Conservation (phyloP, 177 flowering plant genomes). For the Vitis hybrid region DNA sequence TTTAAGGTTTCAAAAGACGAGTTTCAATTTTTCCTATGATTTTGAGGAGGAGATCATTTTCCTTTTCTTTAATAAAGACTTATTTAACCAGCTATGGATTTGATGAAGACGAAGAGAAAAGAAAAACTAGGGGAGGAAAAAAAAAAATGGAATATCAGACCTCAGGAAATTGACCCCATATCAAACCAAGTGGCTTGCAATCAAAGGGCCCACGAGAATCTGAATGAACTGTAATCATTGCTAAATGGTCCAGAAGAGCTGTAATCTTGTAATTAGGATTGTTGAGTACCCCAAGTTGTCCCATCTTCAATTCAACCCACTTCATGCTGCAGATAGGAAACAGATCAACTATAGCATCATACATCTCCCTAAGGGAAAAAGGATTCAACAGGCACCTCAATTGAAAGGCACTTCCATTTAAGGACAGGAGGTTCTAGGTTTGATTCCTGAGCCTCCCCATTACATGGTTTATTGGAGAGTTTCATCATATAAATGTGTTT, state of each 20-base stretch:
- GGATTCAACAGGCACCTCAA: background rate
- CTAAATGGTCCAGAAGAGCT: slow-evolving; percentile 89
- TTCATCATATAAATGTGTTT: too few species aligned
- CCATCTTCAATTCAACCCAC: slow-evolving; percentile 98
- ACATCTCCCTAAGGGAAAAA: background rate
- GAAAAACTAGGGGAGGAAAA: background rate
- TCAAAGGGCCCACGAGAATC: slow-evolving; percentile 81
- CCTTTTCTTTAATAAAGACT: too few species aligned
- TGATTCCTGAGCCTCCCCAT: too few species aligned
- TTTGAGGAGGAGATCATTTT: too few species aligned
- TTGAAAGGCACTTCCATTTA: background rate
- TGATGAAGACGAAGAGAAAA: background rate
- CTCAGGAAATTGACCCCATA: slow-evolving; percentile 94
- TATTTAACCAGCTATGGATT: background rate
- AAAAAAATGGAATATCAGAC: slow-evolving; percentile 24
- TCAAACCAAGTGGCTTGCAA: slow-evolving; percentile 96
- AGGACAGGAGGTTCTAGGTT: background rate
- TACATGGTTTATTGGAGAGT: too few species aligned
- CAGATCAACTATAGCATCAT: slow-evolving; percentile 3
- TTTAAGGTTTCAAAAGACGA: too few species aligned
- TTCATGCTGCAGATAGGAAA: slow-evolving; percentile 70
- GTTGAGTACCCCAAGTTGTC: slow-evolving; percentile 89
- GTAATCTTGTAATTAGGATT: slow-evolving; percentile 93
- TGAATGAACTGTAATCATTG: slow-evolving; percentile 94
- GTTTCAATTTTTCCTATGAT: too few species aligned